Base-by-base conservation (phyloP, 129 eudicot species). In the Kitagawia praeruptora region DNA sequence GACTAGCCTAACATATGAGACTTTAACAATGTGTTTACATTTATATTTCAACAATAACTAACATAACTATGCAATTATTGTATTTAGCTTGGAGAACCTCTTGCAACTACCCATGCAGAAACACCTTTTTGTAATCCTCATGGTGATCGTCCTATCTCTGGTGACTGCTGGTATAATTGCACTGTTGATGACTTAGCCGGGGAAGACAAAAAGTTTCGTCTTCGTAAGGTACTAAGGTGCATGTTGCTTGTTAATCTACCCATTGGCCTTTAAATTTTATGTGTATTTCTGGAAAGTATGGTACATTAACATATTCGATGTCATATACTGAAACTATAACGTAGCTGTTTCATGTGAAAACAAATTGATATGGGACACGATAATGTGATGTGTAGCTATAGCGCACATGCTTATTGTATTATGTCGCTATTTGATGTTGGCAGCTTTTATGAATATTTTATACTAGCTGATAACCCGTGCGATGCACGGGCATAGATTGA, bases 121-220 rank as follows among this genome's bases (percentile, higher is more conserved):
- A 74, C 83, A 34, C 88, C 86, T 25, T 86, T 84, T 67, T 93
- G 98, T 79, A 88, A 91, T 85, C 90, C 97, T 80, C 90, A 86
- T 47, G 88, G 88, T 11, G 89, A 88, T 85, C 98, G 96, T 82
- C 97, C 92, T 39, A 79, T 93, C 75, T 84, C 80, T 47, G 92
- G 96, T 63, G 97, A 93, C 76, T 93, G 98, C 81, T 93, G 98
- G 98, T 93, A 93, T 81, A 93, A 87, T 78, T 93, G 97, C 86
- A 93, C 98, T 74, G 10, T 31, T 28, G 97, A 88, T 87, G 98
- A 93, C 82, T 81, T 67, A 67, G 73, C 73, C 42, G 73, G 73
- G 73, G 73, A 67, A 31, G 73, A 67, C 73, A 67, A 67, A 67
- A 67, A 31, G 38, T 67, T 1, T 31, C 73, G 73, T 67, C 73